These are phyloP conservation scores for Usnea hakonensis DNA, from an alignment of 495 filamentous ascomycete species.

Conservation along the genomic window DNA sequence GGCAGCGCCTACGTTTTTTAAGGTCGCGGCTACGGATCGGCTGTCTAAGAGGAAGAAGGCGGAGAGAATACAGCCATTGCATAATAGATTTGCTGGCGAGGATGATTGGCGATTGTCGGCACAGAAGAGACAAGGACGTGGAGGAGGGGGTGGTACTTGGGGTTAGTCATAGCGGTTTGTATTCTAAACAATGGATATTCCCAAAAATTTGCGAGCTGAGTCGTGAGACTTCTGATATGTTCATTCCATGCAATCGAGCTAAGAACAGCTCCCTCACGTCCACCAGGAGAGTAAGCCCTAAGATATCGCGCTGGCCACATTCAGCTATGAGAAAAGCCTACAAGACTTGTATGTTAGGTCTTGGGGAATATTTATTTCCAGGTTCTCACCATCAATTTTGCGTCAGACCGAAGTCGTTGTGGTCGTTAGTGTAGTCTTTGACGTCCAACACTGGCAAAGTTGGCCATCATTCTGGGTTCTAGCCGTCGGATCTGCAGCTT, in stretches of 20 bases:
- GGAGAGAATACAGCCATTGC: conserved; percentile 87
- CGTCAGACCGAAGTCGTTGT: neutral
- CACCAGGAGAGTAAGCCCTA: no score
- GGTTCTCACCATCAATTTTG: neutral
- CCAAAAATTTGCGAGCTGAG: neutral
- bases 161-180: conserved; percentile 44
- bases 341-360: neutral
- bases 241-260: neutral
- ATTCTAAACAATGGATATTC: neutral
- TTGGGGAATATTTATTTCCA: neutral
- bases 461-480: neutral
- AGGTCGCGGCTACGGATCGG: conserved; percentile 83
- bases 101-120: conserved; percentile 92
- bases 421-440: neutral
- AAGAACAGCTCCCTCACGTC: neutral
- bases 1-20: conserved; percentile 96
- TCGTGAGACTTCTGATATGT: neutral
- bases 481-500: neutral
- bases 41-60: conserved; percentile 88
- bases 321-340: neutral
- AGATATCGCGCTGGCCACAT: no score
- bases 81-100: conserved; percentile 82
- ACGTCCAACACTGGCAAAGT: neutral
- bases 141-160: conserved; percentile 93
- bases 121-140: conserved; percentile 77